A percentile compares a stretch with the other conserved stretches of the same genome.
phyloP scores from a whole-genome alignment of 2,329 filamentous ascomycete species.

The Fusarium sp. region DNA sequence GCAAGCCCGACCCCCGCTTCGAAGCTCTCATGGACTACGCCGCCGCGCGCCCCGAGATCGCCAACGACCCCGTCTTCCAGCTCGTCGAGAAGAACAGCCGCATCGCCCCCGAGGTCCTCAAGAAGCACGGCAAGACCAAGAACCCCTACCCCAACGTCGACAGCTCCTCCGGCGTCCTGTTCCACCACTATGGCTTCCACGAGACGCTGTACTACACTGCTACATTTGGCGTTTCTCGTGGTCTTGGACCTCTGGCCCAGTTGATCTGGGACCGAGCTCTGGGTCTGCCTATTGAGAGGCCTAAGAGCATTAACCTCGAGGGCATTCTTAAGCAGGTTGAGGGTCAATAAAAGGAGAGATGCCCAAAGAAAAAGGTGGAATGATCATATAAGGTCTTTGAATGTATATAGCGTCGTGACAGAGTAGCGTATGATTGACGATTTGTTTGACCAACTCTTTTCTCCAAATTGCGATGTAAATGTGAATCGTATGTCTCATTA shows the following conservation, averaged over 20 bases:
- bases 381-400: constrained; percentile 22
- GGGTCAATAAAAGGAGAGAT: constrained; percentile 47
- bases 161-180: constrained; percentile 89
- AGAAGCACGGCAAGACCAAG: constrained; percentile 97
- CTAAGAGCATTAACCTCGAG: constrained; percentile 95
- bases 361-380: constrained; percentile 25
- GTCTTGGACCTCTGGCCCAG: constrained; percentile 89
- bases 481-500: not conserved
- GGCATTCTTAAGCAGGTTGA: constrained; percentile 79
- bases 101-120: constrained; percentile 89
- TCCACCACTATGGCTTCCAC: constrained; percentile 98
- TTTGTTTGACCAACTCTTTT: not conserved
- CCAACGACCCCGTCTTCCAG: constrained; percentile 88
- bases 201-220: constrained; percentile 94
- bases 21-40: constrained; percentile 98
- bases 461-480: not conserved
- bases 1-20: constrained; percentile 97
- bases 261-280: constrained; percentile 95
- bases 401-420: constrained; percentile 36
- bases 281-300: constrained; percentile 94
- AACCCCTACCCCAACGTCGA: constrained; percentile 99
- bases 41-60: constrained; percentile 82
- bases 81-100: constrained; percentile 93
- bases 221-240: constrained; percentile 74
- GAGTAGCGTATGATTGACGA: constrained; percentile 29